Evolutionary conservation across 352 stramenopile species (phyloP).

Genomic region (Globisporangium nagaii): DNA sequence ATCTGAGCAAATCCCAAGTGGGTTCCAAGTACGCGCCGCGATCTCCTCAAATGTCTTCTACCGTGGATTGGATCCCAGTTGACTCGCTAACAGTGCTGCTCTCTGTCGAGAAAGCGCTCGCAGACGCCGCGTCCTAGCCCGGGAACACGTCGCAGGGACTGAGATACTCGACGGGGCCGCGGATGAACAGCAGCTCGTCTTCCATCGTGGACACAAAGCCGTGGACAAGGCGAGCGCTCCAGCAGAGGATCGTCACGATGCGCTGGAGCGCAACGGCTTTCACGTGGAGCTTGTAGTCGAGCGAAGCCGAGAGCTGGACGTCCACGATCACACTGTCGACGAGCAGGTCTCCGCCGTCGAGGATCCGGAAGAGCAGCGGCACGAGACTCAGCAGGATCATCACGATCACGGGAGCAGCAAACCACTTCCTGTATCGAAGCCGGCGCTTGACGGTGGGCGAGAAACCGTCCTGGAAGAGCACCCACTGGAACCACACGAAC

Average conservation of each 20-base stretch:
- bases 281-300: not conserved
- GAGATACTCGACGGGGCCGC: not conserved
- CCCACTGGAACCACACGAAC: not conserved
- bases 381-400: not conserved
- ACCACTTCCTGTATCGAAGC: not conserved
- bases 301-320: not conserved
- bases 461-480: not conserved
- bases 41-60: too few species aligned
- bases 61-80: too few species aligned
- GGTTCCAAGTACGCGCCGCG: too few species aligned
- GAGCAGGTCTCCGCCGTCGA: not conserved
- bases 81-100: too few species aligned
- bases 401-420: not conserved
- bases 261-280: not conserved
- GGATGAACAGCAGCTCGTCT: slow-evolving; percentile 4
- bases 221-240: not conserved
- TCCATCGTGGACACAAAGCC: not conserved
- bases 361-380: not conserved
- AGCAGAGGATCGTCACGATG: not conserved
- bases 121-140: too few species aligned
- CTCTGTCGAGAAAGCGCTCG: too few species aligned
- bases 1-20: too few species aligned
- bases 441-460: not conserved
- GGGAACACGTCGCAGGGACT: not conserved
- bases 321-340: not conserved